phyloP scores from a whole-genome alignment of 345 rosid genomes.

The Tarenaya hassleriana region DNA sequence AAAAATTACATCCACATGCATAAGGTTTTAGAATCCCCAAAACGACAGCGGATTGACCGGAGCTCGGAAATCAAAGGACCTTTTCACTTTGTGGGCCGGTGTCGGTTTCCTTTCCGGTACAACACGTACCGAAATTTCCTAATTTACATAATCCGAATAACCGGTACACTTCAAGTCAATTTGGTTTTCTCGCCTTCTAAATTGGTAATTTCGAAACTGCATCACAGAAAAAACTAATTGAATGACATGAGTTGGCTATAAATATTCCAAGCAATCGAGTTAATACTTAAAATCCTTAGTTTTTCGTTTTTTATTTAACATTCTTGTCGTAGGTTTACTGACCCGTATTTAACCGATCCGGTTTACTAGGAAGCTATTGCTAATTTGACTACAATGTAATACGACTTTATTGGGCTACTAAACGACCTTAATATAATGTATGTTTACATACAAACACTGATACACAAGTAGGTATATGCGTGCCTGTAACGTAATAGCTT shows the following conservation, averaged over 20 bases:
- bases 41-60: conserved; percentile 21
- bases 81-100: conserved; percentile 22
- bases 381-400: conserved; percentile 13
- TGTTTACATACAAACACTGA: not conserved
- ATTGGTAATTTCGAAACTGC: too few relatives aligned
- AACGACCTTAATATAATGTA: conserved; percentile 1
- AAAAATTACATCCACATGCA: conserved; percentile 27
- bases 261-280: too few relatives aligned
- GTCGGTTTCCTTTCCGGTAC: conserved; percentile 15
- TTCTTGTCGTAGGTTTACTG: too few relatives aligned
- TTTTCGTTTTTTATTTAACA: too few relatives aligned
- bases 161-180: not conserved
- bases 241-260: too few relatives aligned
- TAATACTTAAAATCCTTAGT: too few relatives aligned
- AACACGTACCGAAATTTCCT: not conserved
- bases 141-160: not conserved
- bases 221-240: too few relatives aligned
- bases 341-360: not conserved
- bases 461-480: not conserved
- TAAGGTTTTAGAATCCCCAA: conserved; percentile 28
- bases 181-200: not conserved
- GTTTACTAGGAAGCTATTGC: conserved; percentile 16
- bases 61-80: conserved; percentile 17
- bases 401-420: conserved; percentile 22
- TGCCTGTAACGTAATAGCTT: conserved; percentile 3